Conservation (phyloP, 306 rosid genomes). For the Lotus japonicus region DNA sequence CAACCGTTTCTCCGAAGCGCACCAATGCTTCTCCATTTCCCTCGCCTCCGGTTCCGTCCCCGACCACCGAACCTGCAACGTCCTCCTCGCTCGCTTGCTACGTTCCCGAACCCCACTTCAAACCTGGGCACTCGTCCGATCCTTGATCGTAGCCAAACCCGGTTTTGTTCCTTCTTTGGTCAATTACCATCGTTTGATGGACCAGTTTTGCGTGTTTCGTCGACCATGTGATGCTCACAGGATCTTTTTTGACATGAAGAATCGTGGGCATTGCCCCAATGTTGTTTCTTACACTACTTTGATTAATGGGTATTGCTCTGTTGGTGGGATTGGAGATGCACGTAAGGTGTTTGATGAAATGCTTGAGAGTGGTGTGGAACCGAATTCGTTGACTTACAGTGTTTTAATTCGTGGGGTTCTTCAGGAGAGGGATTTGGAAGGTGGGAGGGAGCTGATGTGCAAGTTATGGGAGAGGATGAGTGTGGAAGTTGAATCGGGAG, state of each 20-base stretch:
- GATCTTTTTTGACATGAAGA: constrained; percentile 55
- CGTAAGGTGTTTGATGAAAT: constrained; percentile 77
- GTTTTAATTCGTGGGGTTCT: constrained; percentile 54
- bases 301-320: constrained; percentile 54
- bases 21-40: constrained; percentile 45
- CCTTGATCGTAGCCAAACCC: constrained; percentile 38
- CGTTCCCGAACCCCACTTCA: constrained; percentile 39
- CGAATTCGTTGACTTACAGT: constrained; percentile 56
- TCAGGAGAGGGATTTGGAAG: constrained; percentile 40
- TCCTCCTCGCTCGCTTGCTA: constrained; percentile 65
- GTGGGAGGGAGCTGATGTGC: constrained; percentile 43
- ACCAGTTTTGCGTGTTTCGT: constrained; percentile 57
- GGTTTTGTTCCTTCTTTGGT: constrained; percentile 66
- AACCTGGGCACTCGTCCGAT: constrained; percentile 37
- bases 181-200: constrained; percentile 69
- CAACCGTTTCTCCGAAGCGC: constrained; percentile 64
- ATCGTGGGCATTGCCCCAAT: constrained; percentile 66
- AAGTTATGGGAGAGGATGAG: constrained; percentile 61
- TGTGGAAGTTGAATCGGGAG: constrained; percentile 32
- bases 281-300: constrained; percentile 69
- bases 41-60: constrained; percentile 46
- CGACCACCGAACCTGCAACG: constrained; percentile 76
- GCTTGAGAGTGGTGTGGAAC: constrained; percentile 43
- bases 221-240: constrained; percentile 56
- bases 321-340: constrained; percentile 39